phyloP scores from a whole-genome alignment of 768 basidiomycete genomes.

The Obba rivulosa region DNA sequence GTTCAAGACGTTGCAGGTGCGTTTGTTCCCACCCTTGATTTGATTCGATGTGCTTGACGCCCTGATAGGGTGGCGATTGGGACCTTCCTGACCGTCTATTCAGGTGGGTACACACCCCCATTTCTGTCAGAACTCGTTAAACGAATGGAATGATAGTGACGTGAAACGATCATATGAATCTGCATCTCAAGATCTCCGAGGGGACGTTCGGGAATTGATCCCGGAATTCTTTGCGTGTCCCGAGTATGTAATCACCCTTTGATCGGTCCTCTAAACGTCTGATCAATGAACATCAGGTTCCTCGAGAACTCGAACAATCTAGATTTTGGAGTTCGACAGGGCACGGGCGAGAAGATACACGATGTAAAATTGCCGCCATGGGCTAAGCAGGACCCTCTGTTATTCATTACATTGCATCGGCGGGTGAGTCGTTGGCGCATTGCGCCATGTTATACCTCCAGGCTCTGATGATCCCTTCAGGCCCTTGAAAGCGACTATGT shows the following conservation, averaged over 20 bases:
- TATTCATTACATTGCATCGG: constrained; percentile 79
- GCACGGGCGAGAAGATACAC: constrained; percentile 73
- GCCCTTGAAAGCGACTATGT: constrained; percentile 86
- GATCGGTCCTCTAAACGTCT: not conserved
- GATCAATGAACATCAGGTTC: constrained; percentile 45
- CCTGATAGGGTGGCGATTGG: constrained; percentile 81
- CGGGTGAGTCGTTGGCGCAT: constrained; percentile 36
- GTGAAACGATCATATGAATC: constrained; percentile 79
- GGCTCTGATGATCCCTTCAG: constrained; percentile 30
- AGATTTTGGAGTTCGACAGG: constrained; percentile 75
- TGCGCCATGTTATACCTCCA: not conserved
- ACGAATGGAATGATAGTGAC: constrained; percentile 52
- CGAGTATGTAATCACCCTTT: constrained; percentile 42
- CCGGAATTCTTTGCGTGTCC: constrained; percentile 86
- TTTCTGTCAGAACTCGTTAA: constrained; percentile 4
- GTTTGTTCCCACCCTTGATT: constrained; percentile 5
- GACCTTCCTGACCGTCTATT: constrained; percentile 88
- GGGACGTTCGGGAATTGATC: constrained; percentile 91
- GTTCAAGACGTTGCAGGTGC: constrained; percentile 82
- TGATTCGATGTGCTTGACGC: not conserved
- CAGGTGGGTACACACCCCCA: constrained; percentile 37
- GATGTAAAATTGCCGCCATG: constrained; percentile 87
- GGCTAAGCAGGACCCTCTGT: constrained; percentile 78
- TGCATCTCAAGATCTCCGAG: constrained; percentile 79
- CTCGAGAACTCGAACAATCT: constrained; percentile 73